Percentiles rank a stretch among this genome's conserved stretches.
These are phyloP conservation scores for Nicotiana otophora DNA, from an alignment of 257 asterid genomes.

Conservation along the genomic window DNA sequence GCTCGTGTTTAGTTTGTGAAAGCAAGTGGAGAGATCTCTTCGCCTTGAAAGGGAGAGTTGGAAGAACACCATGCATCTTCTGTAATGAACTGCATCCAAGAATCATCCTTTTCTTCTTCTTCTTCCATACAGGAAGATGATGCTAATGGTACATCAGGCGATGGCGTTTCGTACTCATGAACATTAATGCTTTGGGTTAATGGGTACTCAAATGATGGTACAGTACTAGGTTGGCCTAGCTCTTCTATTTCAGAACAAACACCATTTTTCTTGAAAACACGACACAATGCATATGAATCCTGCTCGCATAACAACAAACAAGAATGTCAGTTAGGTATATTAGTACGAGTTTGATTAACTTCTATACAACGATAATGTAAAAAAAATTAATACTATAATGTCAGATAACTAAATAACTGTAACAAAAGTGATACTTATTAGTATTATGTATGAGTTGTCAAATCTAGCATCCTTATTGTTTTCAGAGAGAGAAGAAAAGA, in stretches of 20 bases:
- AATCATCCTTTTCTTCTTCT: constrained; percentile 67
- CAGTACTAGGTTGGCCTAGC: constrained; percentile 53
- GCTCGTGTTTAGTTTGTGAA: constrained; percentile 37
- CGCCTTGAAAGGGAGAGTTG: constrained; percentile 40
- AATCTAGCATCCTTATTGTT: constrained; percentile 10
- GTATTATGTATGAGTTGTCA: background rate
- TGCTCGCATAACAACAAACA: constrained; percentile 15
- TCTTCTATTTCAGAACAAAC: constrained; percentile 74
- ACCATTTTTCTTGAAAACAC: constrained; percentile 95
- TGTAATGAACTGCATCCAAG: constrained; percentile 96
- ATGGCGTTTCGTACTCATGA: constrained; percentile 50
- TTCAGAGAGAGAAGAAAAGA: background rate
- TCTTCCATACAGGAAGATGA: constrained; percentile 57
- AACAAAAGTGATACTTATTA: background rate
- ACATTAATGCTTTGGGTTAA: constrained; percentile 16
- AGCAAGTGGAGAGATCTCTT: constrained; percentile 48
- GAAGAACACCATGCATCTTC: constrained; percentile 90
- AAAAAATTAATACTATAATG: background rate
- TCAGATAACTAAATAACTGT: background rate
- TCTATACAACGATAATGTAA: background rate
- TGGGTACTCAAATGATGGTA: constrained; percentile 49
- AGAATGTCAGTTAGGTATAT: background rate
- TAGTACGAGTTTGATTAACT: background rate
- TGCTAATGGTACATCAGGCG: constrained; percentile 68
- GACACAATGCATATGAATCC: constrained; percentile 92